Percentiles rank a stretch among this genome's conserved stretches.
phyloP scores from a whole-genome alignment of 805 yeast genomes.

The Candida oleophila region DNA sequence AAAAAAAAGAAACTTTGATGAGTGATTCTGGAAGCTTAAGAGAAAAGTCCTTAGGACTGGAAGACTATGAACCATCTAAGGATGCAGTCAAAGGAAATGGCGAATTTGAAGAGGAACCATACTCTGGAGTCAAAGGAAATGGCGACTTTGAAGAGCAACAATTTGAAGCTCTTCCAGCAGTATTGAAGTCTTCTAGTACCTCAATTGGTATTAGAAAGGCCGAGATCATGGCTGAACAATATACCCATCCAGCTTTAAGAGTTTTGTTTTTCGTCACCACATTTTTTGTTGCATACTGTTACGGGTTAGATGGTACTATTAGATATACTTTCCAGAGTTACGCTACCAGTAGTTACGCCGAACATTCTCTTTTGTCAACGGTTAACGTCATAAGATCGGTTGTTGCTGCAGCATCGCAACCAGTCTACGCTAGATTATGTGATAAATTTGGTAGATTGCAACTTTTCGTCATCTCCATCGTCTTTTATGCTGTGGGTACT shows the following conservation, averaged over 20 bases:
- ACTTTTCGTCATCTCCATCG: constrained; percentile 19
- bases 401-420: constrained; percentile 30
- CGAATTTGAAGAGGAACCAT: neutral
- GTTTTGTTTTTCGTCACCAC: constrained; percentile 45
- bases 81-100: neutral
- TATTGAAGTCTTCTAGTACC: constrained; percentile 15
- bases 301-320: constrained; percentile 55
- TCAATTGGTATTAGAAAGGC: constrained; percentile 56
- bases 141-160: neutral
- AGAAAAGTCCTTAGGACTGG: neutral
- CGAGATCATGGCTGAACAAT: constrained; percentile 55
- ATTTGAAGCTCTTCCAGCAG: neutral
- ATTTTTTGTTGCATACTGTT: constrained; percentile 57
- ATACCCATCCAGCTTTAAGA: constrained; percentile 33
- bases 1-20: neutral
- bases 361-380: constrained; percentile 24
- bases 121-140: neutral
- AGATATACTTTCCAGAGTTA: constrained; percentile 32
- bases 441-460: constrained; percentile 29
- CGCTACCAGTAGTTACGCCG: constrained; percentile 23
- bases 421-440: constrained; percentile 26
- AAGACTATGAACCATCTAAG: neutral
- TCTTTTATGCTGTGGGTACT: constrained; percentile 27
- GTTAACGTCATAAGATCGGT: constrained; percentile 26
- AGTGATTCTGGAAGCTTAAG: neutral